Conservation (phyloP, 2,329 filamentous ascomycete species). For the Alternaria viburni region DNA sequence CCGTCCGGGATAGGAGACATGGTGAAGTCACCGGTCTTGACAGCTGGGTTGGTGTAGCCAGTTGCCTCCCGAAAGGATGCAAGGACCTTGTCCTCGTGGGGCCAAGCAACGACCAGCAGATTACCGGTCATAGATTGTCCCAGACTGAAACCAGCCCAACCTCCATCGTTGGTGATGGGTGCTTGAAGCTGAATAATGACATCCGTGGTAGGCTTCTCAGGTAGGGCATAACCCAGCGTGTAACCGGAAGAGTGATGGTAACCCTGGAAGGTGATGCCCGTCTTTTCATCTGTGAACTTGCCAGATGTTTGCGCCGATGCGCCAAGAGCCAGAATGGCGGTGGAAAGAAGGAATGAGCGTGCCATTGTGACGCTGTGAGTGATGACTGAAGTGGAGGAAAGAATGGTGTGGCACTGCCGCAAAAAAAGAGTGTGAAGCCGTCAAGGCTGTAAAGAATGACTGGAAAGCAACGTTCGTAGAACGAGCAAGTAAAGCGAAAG, state of each 20-base stretch:
- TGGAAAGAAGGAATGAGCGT: slow-evolving; percentile 35
- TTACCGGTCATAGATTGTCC: slow-evolving; percentile 57
- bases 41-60: slow-evolving; percentile 58
- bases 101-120: slow-evolving; percentile 62
- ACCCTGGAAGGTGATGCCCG: slow-evolving; percentile 43
- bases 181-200: slow-evolving; percentile 61
- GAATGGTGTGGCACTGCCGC: slow-evolving; percentile 33
- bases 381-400: slow-evolving; percentile 14
- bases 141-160: slow-evolving; percentile 60
- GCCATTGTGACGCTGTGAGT: slow-evolving; percentile 27
- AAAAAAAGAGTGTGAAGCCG: slow-evolving; percentile 36
- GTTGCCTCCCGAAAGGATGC: slow-evolving; percentile 55
- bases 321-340: slow-evolving; percentile 33
- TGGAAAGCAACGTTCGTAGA: slow-evolving; percentile 20
- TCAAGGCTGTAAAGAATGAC: slow-evolving; percentile 41
- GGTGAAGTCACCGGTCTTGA: slow-evolving; percentile 52
- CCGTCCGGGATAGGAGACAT: slow-evolving; percentile 58
- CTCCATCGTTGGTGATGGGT: slow-evolving; percentile 53
- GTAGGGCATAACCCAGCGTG: slow-evolving; percentile 59
- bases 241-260: slow-evolving; percentile 49
- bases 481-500: slow-evolving; percentile 19
- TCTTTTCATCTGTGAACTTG: slow-evolving; percentile 40
- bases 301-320: slow-evolving; percentile 34
- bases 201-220: slow-evolving; percentile 57
- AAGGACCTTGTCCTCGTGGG: slow-evolving; percentile 56